A percentile compares a stretch with the other conserved stretches of the same genome.
phyloP scores from a whole-genome alignment of 1,284 basidiomycete genomes.

The Pyrrhoderma noxium region DNA sequence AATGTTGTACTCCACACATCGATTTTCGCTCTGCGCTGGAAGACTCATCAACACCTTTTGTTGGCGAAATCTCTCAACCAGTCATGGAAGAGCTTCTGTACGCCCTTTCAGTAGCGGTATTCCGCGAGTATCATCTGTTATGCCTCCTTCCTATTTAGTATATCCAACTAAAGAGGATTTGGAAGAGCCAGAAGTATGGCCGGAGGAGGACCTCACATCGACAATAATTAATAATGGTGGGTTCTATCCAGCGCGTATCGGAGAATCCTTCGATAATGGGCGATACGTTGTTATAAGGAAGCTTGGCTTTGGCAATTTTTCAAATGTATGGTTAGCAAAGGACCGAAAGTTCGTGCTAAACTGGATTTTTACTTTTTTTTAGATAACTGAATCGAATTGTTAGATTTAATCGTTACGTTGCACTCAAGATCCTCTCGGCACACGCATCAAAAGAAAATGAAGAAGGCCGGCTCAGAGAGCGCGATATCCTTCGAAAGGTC shows the following conservation, averaged over 20 bases:
- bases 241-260: slow-evolving; percentile 4
- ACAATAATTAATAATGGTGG: neutral
- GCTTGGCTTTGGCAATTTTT: slow-evolving; percentile 2
- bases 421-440: slow-evolving; percentile 6
- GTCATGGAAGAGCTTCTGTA: neutral
- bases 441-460: slow-evolving; percentile 1
- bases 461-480: neutral
- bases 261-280: neutral
- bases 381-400: no score
- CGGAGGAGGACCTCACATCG: slow-evolving; percentile 5
- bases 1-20: neutral
- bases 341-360: neutral
- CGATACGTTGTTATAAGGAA: slow-evolving; percentile 5
- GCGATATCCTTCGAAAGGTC: slow-evolving; percentile 5
- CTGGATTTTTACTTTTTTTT: neutral
- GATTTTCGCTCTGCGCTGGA: neutral
- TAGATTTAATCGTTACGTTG: slow-evolving; percentile 2
- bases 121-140: neutral
- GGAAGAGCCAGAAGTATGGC: neutral
- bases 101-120: slow-evolving; percentile 1
- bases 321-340: slow-evolving; percentile 5
- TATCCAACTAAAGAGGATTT: neutral
- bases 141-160: neutral
- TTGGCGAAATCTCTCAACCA: neutral
- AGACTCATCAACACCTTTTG: neutral